These are phyloP conservation scores for Ascochyta clinopodiicola DNA, from an alignment of 2,329 filamentous ascomycete genomes.

Conservation along the genomic window DNA sequence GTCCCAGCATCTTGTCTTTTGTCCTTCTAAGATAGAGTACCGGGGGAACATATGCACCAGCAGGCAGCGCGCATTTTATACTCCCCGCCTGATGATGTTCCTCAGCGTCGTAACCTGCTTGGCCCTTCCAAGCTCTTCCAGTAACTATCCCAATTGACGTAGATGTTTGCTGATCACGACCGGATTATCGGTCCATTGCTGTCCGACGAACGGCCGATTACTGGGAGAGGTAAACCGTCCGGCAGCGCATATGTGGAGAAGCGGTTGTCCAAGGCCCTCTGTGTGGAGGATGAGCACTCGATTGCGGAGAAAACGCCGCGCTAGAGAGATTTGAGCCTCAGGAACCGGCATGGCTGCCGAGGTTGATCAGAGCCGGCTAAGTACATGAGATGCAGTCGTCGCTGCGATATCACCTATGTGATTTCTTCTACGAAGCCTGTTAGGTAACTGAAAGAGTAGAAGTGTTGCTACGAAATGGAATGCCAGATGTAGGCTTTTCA, in stretches of 20 bases:
- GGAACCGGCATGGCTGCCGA: slow-evolving; percentile 15
- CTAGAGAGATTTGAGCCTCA: slow-evolving; percentile 16
- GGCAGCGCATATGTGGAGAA: slow-evolving; percentile 2
- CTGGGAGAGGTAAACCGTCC: slow-evolving; percentile 13
- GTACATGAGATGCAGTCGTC: neutral
- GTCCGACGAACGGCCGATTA: slow-evolving; percentile 19
- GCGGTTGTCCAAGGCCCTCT: slow-evolving; percentile 8
- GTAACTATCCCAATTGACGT: slow-evolving; percentile 25
- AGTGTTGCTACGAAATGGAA: neutral
- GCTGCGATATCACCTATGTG: neutral
- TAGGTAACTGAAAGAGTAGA: neutral
- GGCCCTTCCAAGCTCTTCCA: slow-evolving; percentile 15
- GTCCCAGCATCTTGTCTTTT: slow-evolving; percentile 28
- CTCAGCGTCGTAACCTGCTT: slow-evolving; percentile 6
- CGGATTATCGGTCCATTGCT: slow-evolving; percentile 31
- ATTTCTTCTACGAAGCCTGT: neutral
- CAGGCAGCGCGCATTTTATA: slow-evolving; percentile 8
- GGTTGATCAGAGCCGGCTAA: neutral
- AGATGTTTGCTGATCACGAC: slow-evolving; percentile 23
- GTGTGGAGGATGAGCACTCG: neutral
- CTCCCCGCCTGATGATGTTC: neutral
- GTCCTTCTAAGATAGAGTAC: slow-evolving; percentile 7
- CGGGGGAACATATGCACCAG: slow-evolving; percentile 13
- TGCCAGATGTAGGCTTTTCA: neutral
- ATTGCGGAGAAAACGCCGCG: slow-evolving; percentile 14